Conservation (phyloP, 2,329 filamentous ascomycete species). For the Beauveria sp. region DNA sequence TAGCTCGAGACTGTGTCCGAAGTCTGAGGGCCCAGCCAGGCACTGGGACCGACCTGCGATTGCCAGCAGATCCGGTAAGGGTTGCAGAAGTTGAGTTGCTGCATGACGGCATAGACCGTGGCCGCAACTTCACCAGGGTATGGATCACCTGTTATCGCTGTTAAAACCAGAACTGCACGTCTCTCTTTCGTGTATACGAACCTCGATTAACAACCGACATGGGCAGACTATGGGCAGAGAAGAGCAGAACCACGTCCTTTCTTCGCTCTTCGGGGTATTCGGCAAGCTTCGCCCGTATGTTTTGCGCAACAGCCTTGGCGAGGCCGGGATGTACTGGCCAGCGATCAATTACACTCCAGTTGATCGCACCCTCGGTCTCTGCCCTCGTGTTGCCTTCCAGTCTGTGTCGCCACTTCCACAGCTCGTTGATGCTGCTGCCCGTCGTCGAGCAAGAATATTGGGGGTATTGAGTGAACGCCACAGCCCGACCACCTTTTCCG, state of each 20-base stretch:
- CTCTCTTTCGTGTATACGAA: conserved; percentile 25
- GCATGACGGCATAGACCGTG: conserved; percentile 95
- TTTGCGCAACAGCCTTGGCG: conserved; percentile 84
- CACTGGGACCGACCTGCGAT: conserved; percentile 89
- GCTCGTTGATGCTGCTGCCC: conserved; percentile 88
- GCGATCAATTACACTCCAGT: conserved; percentile 96
- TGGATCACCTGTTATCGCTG: conserved; percentile 60
- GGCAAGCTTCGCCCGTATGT: conserved; percentile 77
- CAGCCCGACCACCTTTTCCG: conserved; percentile 83
- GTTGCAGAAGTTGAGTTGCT: conserved; percentile 77
- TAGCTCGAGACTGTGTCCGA: conserved; percentile 81
- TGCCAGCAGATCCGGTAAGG: conserved; percentile 96
- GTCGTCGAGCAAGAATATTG: conserved; percentile 98
- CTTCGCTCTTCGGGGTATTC: conserved; percentile 78
- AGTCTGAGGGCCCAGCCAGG: conserved; percentile 94
- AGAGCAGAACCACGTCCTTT: conserved; percentile 76
- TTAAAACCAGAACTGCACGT: conserved; percentile 18
- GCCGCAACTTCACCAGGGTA: conserved; percentile 94
- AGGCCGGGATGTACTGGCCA: conserved; percentile 91
- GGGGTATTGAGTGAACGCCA: conserved; percentile 96
- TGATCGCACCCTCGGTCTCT: conserved; percentile 60
- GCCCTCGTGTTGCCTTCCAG: conserved; percentile 67
- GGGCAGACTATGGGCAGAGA: conserved; percentile 90
- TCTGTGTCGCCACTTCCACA: conserved; percentile 93
- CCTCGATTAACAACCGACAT: conserved; percentile 96